Evolutionary conservation across 768 basidiomycete species (phyloP), one percentile per base, ranked within the genome.

Genomic region (Leccinum incarnatum): DNA sequence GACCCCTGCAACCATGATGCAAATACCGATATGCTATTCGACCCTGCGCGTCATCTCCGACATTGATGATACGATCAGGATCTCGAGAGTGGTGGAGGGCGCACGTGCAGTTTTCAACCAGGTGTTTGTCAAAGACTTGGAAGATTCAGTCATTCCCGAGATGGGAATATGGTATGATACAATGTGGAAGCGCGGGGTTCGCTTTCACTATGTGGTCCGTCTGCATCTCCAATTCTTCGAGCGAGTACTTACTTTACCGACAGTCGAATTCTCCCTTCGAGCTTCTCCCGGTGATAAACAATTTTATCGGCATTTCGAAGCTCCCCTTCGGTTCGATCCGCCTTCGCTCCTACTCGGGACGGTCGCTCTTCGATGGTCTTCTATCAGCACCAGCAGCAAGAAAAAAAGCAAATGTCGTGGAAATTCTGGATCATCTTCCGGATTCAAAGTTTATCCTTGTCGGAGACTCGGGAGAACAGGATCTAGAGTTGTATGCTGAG

Each of bases 401-500:
- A 36, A 98, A 98, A 74, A 85, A 87, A 5, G 83, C 82, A 0
- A 89, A 88, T 19, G 84, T 98, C 8, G 69, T 87, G n/a, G 91
- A 95, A 40, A 78, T 93, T 21, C 76, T 95, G 12, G 81, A 88
- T 40, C 76, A 83, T 2, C 95, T 95, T 70, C 84, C 85, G 0
- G 77, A 84, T 42, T 85, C 90, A 1, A 77, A 74, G 40, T 97
- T 98, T 74, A 73, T 98, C 67, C 82, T 95, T 51, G 79, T 98
- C 42, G 96, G 96, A 7, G 96, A 98, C 71, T 85, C 88, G 0
- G 96, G 95, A 34, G 96, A 98, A 69, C 95, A 97, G 64, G 96
- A 98, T 73, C 75, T 98, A 47, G 95, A 98, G 72, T 78, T 98
- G 2, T 98, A 98, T 70, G 79, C 87, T 14, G 78, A 84, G 3